Evolutionary conservation across 2,329 filamentous ascomycete genomes (phyloP).

Genomic region (Nannizziopsis arthrosporioides): DNA sequence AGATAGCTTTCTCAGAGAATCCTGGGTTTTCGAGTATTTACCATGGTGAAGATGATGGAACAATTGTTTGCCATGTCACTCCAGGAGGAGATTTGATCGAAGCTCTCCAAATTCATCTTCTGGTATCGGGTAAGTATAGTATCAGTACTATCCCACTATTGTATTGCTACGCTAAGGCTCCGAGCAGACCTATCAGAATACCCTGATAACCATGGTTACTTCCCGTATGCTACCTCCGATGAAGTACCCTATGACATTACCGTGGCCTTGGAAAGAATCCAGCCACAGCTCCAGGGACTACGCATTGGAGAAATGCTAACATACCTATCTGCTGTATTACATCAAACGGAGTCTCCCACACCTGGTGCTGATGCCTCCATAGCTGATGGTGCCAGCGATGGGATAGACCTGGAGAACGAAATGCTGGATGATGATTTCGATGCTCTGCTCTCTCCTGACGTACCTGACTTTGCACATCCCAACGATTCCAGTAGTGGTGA

Average conservation of each 20-base stretch:
- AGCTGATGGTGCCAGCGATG: slow-evolving; percentile 26
- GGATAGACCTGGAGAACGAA: slow-evolving; percentile 24
- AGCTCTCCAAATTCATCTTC: slow-evolving; percentile 27
- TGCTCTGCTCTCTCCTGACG: slow-evolving; percentile 26
- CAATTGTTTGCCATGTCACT: slow-evolving; percentile 52
- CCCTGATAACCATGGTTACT: slow-evolving; percentile 46
- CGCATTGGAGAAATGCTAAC: slow-evolving; percentile 40
- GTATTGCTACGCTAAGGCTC: background rate
- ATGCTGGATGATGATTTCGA: slow-evolving; percentile 17
- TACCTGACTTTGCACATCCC: slow-evolving; percentile 1
- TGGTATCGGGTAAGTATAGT: slow-evolving; percentile 29
- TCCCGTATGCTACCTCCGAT: slow-evolving; percentile 44
- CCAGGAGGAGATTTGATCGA: slow-evolving; percentile 22
- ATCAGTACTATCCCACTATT: background rate
- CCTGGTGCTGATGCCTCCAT: slow-evolving; percentile 18
- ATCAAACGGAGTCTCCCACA: slow-evolving; percentile 17
- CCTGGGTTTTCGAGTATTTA: slow-evolving; percentile 44
- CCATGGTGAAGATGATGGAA: slow-evolving; percentile 58
- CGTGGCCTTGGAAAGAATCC: slow-evolving; percentile 35
- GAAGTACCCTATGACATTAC: slow-evolving; percentile 21
- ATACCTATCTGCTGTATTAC: slow-evolving; percentile 34
- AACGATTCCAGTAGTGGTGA: background rate
- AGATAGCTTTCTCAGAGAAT: slow-evolving; percentile 29
- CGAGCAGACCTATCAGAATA: slow-evolving; percentile 48
- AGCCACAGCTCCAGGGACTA: slow-evolving; percentile 34